These are phyloP conservation scores for Erodium texanum DNA, from an alignment of 441 rosid species.

Conservation along the genomic window DNA sequence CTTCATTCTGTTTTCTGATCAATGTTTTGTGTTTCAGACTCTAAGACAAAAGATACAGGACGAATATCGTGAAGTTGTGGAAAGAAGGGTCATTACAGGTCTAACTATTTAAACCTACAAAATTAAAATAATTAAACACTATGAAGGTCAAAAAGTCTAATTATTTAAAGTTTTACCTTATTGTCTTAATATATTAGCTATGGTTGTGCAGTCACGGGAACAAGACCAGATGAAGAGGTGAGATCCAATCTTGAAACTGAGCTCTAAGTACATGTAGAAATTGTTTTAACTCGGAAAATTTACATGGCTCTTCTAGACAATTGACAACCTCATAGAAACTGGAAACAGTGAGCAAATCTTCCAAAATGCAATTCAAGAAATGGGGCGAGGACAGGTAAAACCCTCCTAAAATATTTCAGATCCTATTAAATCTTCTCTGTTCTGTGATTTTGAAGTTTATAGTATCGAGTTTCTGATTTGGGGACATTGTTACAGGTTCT, in stretches of 20 bases:
- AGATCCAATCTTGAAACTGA: slow-evolving; percentile 19
- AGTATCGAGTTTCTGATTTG: background rate
- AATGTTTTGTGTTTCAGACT: slow-evolving; percentile 36
- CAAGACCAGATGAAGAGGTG: slow-evolving; percentile 67
- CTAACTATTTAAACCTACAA: background rate
- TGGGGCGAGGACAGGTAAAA: slow-evolving; percentile 87
- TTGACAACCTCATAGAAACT: slow-evolving; percentile 78
- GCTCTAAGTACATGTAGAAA: slow-evolving; percentile 12
- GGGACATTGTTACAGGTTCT: slow-evolving; percentile 39
- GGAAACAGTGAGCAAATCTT: slow-evolving; percentile 92
- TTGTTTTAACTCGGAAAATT: slow-evolving; percentile 17
- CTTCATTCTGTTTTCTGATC: slow-evolving; percentile 18
- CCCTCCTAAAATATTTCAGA: background rate
- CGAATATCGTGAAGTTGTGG: slow-evolving; percentile 85
- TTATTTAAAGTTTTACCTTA: slow-evolving; percentile 3
- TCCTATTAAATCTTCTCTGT: background rate
- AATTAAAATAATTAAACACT: too few species aligned
- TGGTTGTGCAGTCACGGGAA: slow-evolving; percentile 47
- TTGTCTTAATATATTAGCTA: slow-evolving; percentile 17
- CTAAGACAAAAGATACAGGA: slow-evolving; percentile 74
- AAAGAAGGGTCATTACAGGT: slow-evolving; percentile 83
- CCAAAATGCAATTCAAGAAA: slow-evolving; percentile 83
- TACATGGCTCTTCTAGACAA: slow-evolving; percentile 38
- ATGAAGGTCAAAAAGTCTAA: too few species aligned
- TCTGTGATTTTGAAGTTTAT: background rate